Conservation (phyloP, 1,284 basidiomycete species). For the Amylostereum areolatum region DNA sequence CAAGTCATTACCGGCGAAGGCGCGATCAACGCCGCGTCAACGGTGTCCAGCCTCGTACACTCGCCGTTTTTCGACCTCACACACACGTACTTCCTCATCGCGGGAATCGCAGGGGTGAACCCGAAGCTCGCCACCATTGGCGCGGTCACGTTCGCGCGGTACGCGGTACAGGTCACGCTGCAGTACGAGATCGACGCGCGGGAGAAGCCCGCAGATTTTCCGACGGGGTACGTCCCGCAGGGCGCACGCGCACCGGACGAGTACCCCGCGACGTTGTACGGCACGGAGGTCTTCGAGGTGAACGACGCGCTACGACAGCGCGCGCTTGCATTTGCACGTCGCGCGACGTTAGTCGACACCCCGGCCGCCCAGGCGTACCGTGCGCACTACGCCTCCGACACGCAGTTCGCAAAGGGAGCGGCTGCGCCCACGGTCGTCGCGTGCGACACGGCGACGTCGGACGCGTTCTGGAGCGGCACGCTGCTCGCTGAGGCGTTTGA, state of each 20-base stretch:
- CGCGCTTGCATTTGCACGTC: constrained; percentile 26
- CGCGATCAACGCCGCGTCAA: constrained; percentile 44
- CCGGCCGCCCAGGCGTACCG: constrained; percentile 27
- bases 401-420: constrained; percentile 9
- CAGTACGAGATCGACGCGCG: constrained; percentile 42
- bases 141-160: constrained; percentile 37
- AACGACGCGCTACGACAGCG: constrained; percentile 37
- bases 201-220: constrained; percentile 36
- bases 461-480: constrained; percentile 36
- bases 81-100: constrained; percentile 41
- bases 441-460: constrained; percentile 36
- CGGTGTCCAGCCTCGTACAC: constrained; percentile 30
- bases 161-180: constrained; percentile 37
- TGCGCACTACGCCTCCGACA: constrained; percentile 21
- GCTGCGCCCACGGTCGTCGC: constrained; percentile 29
- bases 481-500: constrained; percentile 33
- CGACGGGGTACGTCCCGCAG: constrained; percentile 35
- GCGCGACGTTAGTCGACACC: constrained; percentile 33
- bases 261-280: constrained; percentile 31
- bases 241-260: constrained; percentile 28
- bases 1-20: constrained; percentile 30
- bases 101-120: constrained; percentile 41
- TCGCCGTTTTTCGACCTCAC: constrained; percentile 34
- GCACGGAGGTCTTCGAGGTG: constrained; percentile 46
- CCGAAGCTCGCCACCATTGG: constrained; percentile 36